Evolutionary conservation across 306 rosid genomes (phyloP), one percentile per base, ranked within the genome.

Genomic region (Dryas alaskensis): DNA sequence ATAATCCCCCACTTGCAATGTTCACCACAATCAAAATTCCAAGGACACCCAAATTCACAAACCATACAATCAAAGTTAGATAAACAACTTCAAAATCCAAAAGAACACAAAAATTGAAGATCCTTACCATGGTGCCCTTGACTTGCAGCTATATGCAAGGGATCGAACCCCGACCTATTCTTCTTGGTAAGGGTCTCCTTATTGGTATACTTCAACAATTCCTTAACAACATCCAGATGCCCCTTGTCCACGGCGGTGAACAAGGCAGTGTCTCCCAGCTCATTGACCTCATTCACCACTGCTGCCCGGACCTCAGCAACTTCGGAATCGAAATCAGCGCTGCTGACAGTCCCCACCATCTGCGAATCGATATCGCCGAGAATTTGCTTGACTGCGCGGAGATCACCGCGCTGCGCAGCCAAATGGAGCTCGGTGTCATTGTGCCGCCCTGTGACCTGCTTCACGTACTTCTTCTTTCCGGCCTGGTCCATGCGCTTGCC

Each of bases 381-480:
- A 83, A 95, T 87, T 97, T 88, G 91, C 84, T 80, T 85, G 77
- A 95, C 97, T 1, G 97, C 99, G 4, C 84, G 89, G 50, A 92
- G 91, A 86, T 95, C 98, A 1, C 96, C 99, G 44, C 90, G 82
- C 78, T 92, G 99, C 72, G 99, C 98, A 16, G 99, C 99, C 72
- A 95, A 74, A 83, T 95, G 99, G n/a, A 95, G 93, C 74, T 88
- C 93, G 0, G 99, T 95, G 69, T 92, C 99, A 84, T 92, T 95
- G 83, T 90, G 96, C 66, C 99, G 84, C 25, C 99, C 99, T 2
- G 99, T 95, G 73, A 95, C 99, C 61, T 95, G 99, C 85, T 92
- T 95, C 85, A 95, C 98, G 63, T 95, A 95, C 86, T 90, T 95
- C 89, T 95, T 95, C 90, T 78, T 92, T 65, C 99, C 98, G 0